Base-by-base conservation (phyloP, 148 eudicot genomes). In the Fagopyrum homotropicum region DNA sequence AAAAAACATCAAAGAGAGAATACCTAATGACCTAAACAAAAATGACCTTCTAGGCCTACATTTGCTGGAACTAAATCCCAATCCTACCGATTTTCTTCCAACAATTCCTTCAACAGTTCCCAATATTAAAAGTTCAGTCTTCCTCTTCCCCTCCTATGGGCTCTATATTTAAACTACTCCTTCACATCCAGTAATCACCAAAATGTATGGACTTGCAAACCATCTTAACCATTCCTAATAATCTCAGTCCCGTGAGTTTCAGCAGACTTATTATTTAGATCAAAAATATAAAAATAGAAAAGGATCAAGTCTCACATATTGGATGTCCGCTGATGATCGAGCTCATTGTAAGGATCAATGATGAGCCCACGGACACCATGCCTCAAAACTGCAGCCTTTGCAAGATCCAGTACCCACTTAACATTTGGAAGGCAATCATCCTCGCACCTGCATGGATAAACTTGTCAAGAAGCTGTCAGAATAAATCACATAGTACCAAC, bases 261-360 rank as follows among this genome's bases (percentile, higher is more conserved):
- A 52, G 57, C 57, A 57, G 2, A 12, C 69, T 30, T 16, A 0
- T 29, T 63, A 29, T 63, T 29, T 10, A 63, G 10, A 43, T 40
- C 71, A 64, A 71, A 7, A 3, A 9, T 29, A 29, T 69, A 9
- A 56, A 9, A 56, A 30, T 5, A 44, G 52, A 63, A 78, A 46
- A 40, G 19, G 19, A 54, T 63, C 61, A 54, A 54, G 45, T 74
- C 96, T 86, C 59, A 95, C 97, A 83, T 87, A 85, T 75, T 84
- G 49, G 50, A 9, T 51, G 78, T 85, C 19, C 99, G 97, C 80
- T 92, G 99, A 87, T 95, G 99, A 82, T 95, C 99, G 83, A 95
- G 98, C 84, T 95, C 98, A 74, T 95, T 95, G 85, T 95, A 95
- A 5, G 98, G 98, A 80, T 95, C 99, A 80, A 95, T 95, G 44